Conservation (phyloP, 371 early-diverging fungal species). For the Vairimorpha necatrix region DNA sequence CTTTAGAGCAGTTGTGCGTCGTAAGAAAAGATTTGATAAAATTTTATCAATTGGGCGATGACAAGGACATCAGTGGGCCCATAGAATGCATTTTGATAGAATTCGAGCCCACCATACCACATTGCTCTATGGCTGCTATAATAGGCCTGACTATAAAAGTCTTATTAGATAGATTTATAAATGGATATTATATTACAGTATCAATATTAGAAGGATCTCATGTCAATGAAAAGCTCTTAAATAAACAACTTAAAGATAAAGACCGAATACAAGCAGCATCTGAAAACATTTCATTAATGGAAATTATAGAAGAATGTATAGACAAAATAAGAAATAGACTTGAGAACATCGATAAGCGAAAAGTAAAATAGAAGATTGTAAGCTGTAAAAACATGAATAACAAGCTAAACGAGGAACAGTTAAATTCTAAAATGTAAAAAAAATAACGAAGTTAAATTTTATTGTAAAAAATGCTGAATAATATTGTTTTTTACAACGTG, state of each 20-base stretch:
- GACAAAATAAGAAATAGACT: too few species aligned
- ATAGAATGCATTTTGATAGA: conserved; percentile 42
- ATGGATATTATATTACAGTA: conserved; percentile 73
- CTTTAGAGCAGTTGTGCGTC: conserved; percentile 67
- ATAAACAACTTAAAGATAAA: conserved; percentile 96
- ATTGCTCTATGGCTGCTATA: conserved; percentile 97
- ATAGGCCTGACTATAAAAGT: conserved; percentile 94
- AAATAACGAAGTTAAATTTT: too few species aligned
- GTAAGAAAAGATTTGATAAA: conserved; percentile 39
- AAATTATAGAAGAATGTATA: conserved; percentile 48
- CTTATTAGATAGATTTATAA: conserved; percentile 74
- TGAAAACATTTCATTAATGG: conserved; percentile 69
- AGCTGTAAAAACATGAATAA: too few species aligned
- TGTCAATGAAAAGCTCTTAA: conserved; percentile 80
- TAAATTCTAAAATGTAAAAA: too few species aligned
- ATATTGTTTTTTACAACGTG: too few species aligned
- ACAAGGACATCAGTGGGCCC: conserved; percentile 65
- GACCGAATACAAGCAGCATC: conserved; percentile 96
- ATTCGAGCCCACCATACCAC: conserved; percentile 94
- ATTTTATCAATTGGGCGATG: conserved; percentile 26
- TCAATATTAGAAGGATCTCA: conserved; percentile 82
- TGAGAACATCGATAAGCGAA: too few species aligned
- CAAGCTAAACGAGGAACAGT: too few species aligned
- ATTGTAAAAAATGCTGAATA: too few species aligned
- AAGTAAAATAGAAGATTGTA: too few species aligned